phyloP scores from a whole-genome alignment of 1,139 yeast species.

The Diutina scorzettiae region DNA sequence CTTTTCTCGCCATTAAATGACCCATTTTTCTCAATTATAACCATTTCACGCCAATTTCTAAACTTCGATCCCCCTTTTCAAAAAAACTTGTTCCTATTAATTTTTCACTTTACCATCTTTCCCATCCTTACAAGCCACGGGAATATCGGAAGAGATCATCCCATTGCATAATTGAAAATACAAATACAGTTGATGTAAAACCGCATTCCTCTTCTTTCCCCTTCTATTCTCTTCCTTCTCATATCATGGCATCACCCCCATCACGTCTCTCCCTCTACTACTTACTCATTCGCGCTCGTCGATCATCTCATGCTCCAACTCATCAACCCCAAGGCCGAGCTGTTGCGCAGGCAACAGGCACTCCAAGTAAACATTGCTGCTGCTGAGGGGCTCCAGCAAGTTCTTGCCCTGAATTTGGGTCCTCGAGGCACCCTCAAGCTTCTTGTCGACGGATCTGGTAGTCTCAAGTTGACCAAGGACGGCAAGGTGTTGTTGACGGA shows the following conservation, averaged over 20 bases:
- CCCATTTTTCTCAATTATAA: too few species aligned
- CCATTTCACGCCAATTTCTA: too few species aligned
- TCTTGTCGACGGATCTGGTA: conserved; percentile 95
- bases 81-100: too few species aligned
- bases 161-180: too few species aligned
- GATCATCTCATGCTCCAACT: conserved; percentile 48
- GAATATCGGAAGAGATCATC: too few species aligned
- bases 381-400: conserved; percentile 93
- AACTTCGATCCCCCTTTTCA: too few species aligned
- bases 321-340: conserved; percentile 94
- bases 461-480: conserved; percentile 89
- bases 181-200: too few species aligned
- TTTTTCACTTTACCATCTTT: too few species aligned
- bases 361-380: conserved; percentile 90
- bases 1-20: too few species aligned
- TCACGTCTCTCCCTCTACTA: background rate
- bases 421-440: conserved; percentile 96
- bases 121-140: too few species aligned
- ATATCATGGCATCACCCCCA: background rate
- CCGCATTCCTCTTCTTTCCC: too few species aligned
- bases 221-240: too few species aligned
- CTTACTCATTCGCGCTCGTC: conserved; percentile 4
- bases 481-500: conserved; percentile 90
- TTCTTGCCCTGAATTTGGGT: conserved; percentile 82
- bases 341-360: conserved; percentile 88